Base-by-base conservation (phyloP, 2,329 filamentous ascomycete genomes). In the Magnaporthiopsis poae region DNA sequence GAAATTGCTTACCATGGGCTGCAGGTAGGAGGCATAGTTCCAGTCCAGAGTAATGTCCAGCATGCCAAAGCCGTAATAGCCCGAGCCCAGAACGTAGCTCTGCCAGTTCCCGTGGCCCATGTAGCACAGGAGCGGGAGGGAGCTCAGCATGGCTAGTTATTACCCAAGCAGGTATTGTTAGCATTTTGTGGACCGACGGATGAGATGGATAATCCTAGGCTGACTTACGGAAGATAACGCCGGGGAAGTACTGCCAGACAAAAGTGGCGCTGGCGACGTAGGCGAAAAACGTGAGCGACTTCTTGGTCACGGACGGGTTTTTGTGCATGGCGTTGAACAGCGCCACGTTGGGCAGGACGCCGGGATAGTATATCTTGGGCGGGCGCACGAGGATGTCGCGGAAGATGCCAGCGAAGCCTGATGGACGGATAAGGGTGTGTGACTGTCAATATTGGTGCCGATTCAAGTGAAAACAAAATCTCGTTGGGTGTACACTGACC, bases 261-360 rank as follows among this genome's bases (percentile, higher is more conserved):
- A 76, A 77, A 9, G 73, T 71, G 5, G 65, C 64, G 12, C 63
- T 27, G 21, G 71, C 70, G 12, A 74, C 71, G 66, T 69, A 69
- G 27, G 66, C 62, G 61, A 74, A 75, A 69, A 74, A 75, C 56
- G 63, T 69, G 60, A 74, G 69, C 4, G 72, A 73, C 36, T 72
- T 72, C 63, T 69, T 72, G 5, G 72, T 74, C 7, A 72, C 71
- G 0, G 71, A 67, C 0, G 73, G 72, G 65, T 73, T 73, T 46
- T 67, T 69, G 67, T 75, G 73, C 73, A 74, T 74, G 36, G 73
- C 72, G 56, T 74, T 74, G 69, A 74, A 72, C 15, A 75, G 70
- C 1, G 71, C 66, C 35, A 75, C 73, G 46, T 74, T 74, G 39
- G 69, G 73, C 9, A 75, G 70, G 12, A 72, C 71, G 12, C 72